phyloP scores from a whole-genome alignment of 768 basidiomycete species.

The Lentinula sp. region DNA sequence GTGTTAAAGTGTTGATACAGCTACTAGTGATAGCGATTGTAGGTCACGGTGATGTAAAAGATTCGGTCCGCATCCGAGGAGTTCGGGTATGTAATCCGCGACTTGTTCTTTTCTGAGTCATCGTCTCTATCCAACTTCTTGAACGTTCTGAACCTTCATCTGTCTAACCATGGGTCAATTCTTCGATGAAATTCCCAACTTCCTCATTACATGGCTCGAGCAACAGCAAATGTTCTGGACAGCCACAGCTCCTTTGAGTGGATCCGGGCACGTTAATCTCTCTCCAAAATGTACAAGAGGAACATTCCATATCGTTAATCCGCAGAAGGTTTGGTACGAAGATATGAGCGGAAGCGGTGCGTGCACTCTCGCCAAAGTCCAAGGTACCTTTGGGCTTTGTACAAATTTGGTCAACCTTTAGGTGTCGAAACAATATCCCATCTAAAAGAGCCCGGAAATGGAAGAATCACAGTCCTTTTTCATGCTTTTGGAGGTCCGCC shows the following conservation, averaged over 20 bases:
- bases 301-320: slow-evolving; percentile 52
- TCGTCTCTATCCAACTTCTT: background rate
- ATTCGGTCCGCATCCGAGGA: background rate
- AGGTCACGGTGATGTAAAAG: background rate
- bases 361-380: slow-evolving; percentile 9
- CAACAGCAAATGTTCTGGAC: slow-evolving; percentile 45
- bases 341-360: slow-evolving; percentile 66
- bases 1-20: background rate
- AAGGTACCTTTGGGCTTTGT: background rate
- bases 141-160: background rate
- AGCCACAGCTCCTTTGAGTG: slow-evolving; percentile 35
- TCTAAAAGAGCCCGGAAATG: slow-evolving; percentile 47
- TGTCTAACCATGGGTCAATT: slow-evolving; percentile 29
- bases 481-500: slow-evolving; percentile 56
- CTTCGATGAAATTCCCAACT: slow-evolving; percentile 33
- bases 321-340: slow-evolving; percentile 63
- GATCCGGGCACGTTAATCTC: slow-evolving; percentile 38
- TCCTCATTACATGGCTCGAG: slow-evolving; percentile 31
- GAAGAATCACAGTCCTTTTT: slow-evolving; percentile 56
- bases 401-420: slow-evolving; percentile 12
- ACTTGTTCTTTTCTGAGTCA: too few species aligned
- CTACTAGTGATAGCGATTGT: background rate
- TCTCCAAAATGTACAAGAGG: slow-evolving; percentile 38
- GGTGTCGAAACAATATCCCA: slow-evolving; percentile 57
- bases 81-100: background rate